Base-by-base conservation (phyloP, 768 basidiomycete genomes). In the Sarcomyxa edulis region DNA sequence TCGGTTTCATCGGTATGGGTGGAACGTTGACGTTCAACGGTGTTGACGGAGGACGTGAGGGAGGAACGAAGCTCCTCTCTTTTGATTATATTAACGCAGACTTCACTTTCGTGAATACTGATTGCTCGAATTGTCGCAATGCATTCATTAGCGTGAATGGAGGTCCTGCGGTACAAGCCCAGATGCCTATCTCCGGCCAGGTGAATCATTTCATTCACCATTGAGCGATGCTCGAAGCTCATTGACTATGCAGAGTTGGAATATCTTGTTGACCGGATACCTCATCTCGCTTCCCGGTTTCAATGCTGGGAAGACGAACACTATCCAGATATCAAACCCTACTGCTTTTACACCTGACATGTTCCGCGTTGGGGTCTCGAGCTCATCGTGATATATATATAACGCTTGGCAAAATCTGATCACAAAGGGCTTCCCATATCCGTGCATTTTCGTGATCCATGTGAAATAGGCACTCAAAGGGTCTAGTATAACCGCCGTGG, bases 21-120 rank as follows among this genome's bases (percentile, higher is more conserved):
- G 69, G 69, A 7, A 69, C 60, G 2, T 51, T 73, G 18, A 69
- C 66, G 20, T 49, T 72, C 40, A 60, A 61, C 30, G 50, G 54
- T 37, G 59, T 72, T 43, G 65, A 69, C 40, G 69, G 67, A 21
- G 69, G 67, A 1, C 34, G 51, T 3, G 43, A 54, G 6, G 69
- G 69, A 18, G 70, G 69, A 10, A 67, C 60, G 3, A 71, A 66
- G 45, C 56, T 67, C 10, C 44, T 73, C 15, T 56, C 68, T 8
- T 49, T 72, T 26, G 68, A 70, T 48, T 73, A 71, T 43, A 71
- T 71, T 42, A 73, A 73, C 31, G 71, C 56, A 20, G 71, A 72
- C 32, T 58, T 62, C 23, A 58, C 58, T 7, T 65, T 65, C 49
- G 49, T 50, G 37, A 71, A 72, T 48, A 66, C 63, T 0, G 69